Percentiles rank a stretch among this genome's conserved stretches.
phyloP scores from a whole-genome alignment of 768 basidiomycete genomes.

The Xerocomus spinulosus region DNA sequence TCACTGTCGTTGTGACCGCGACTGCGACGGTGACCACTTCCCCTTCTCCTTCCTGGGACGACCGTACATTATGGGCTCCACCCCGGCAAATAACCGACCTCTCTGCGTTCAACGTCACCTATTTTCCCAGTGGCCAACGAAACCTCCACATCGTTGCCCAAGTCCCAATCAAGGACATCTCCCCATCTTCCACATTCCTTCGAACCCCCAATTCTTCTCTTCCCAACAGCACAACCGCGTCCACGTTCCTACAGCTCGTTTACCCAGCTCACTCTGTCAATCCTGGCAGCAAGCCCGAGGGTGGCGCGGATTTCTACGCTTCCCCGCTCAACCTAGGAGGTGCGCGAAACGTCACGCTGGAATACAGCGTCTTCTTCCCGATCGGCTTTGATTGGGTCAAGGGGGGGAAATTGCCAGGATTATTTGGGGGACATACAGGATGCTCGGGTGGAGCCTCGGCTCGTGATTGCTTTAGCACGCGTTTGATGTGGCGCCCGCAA shows the following conservation, averaged over 20 bases:
- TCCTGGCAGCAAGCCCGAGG: slow-evolving; percentile 55
- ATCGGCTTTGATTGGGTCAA: slow-evolving; percentile 69
- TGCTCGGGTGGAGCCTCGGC: slow-evolving; percentile 79
- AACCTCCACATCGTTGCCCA: slow-evolving; percentile 56
- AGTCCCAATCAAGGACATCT: slow-evolving; percentile 38
- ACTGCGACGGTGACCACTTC: neutral
- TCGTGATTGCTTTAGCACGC: slow-evolving; percentile 71
- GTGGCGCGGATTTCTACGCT: slow-evolving; percentile 71
- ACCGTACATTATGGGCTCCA: slow-evolving; percentile 42
- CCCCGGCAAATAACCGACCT: slow-evolving; percentile 56
- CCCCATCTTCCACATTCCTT: slow-evolving; percentile 13
- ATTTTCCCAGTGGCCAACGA: slow-evolving; percentile 48
- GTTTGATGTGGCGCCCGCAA: slow-evolving; percentile 73
- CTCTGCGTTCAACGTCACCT: slow-evolving; percentile 51
- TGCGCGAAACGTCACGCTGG: slow-evolving; percentile 52
- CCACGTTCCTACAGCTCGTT: slow-evolving; percentile 53
- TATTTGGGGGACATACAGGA: slow-evolving; percentile 62
- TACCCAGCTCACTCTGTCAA: slow-evolving; percentile 71
- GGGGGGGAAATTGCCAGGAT: slow-evolving; percentile 81
- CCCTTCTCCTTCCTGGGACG: slow-evolving; percentile 8
- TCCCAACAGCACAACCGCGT: slow-evolving; percentile 28
- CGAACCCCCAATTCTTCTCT: neutral
- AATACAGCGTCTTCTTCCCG: slow-evolving; percentile 77
- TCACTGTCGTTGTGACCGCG: slow-evolving; percentile 10
- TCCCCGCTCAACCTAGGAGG: slow-evolving; percentile 39